Conservation (phyloP, 2,329 filamentous ascomycete genomes). For the Mycosphaerella sp. region DNA sequence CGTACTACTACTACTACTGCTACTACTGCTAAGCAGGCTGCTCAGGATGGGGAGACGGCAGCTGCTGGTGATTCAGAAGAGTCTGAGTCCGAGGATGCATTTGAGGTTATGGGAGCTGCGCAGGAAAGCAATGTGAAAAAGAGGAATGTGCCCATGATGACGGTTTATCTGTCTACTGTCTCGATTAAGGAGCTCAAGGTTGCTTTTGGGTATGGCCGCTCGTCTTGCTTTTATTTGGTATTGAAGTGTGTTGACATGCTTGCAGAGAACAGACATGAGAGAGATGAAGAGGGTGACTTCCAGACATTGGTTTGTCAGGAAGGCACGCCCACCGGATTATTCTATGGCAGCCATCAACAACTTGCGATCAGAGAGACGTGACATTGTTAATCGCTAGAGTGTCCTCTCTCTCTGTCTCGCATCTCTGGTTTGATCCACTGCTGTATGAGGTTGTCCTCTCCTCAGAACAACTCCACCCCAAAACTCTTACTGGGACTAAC, state of each 20-base stretch:
- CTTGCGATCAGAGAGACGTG: no score
- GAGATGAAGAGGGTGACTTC: no score
- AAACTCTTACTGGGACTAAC: not conserved
- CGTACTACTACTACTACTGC: no score
- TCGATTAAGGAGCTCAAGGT: constrained; percentile 52
- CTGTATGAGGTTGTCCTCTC: no score
- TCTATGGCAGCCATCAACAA: no score
- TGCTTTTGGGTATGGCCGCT: constrained; percentile 37
- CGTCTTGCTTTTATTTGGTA: not conserved
- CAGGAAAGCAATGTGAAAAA: constrained; percentile 43
- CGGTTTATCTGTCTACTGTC: constrained; percentile 52
- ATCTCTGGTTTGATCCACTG: no score
- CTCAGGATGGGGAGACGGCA: not conserved
- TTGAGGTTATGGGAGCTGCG: constrained; percentile 27
- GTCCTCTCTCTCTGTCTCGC: no score
- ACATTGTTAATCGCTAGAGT: no score
- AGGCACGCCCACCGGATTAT: no score
- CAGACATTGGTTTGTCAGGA: no score
- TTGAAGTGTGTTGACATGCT: constrained; percentile 3
- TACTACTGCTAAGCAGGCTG: constrained; percentile 13
- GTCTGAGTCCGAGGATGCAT: constrained; percentile 26
- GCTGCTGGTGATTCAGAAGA: constrained; percentile 11
- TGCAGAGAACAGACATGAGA: constrained; percentile 13
- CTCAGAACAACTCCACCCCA: not conserved
- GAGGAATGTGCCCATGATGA: constrained; percentile 51